Conservation (phyloP, 768 basidiomycete species). For the Dictyophora rubrovolvata region DNA sequence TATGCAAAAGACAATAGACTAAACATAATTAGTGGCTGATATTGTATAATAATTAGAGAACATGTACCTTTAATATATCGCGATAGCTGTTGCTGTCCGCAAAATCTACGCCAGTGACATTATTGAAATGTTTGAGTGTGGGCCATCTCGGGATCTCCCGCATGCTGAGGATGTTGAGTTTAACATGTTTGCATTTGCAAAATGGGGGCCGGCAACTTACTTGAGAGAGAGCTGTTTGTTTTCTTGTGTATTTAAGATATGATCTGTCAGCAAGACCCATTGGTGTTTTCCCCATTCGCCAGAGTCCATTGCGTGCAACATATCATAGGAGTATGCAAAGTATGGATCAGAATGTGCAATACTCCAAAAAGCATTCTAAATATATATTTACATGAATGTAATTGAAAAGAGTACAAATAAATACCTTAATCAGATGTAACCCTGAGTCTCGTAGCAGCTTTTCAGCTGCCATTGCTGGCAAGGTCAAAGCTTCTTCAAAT, state of each 20-base stretch:
- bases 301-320: constrained; percentile 19
- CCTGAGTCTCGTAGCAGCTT: constrained; percentile 18
- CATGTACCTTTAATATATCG: constrained; percentile 22
- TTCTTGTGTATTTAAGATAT: constrained; percentile 11
- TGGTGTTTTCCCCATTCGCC: constrained; percentile 22
- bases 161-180: constrained; percentile 20
- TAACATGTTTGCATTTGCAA: no score
- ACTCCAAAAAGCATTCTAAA: constrained; percentile 22
- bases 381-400: no score
- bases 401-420: no score
- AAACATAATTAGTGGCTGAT: no score
- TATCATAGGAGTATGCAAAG: constrained; percentile 19
- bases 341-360: constrained; percentile 20
- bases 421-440: constrained; percentile 18
- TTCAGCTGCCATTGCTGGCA: constrained; percentile 14
- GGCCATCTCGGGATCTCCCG: constrained; percentile 20
- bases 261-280: constrained; percentile 13
- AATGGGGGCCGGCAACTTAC: constrained; percentile 11
- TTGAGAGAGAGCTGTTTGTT: constrained; percentile 13
- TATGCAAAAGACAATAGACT: constrained; percentile 22
- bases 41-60: no score
- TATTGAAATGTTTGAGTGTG: constrained; percentile 21
- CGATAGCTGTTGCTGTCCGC: constrained; percentile 22
- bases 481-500: constrained; percentile 9
- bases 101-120: constrained; percentile 19